Evolutionary conservation across 1,284 basidiomycete genomes (phyloP), one percentile per base, ranked within the genome.

Genomic region (Ustilago hordei): DNA sequence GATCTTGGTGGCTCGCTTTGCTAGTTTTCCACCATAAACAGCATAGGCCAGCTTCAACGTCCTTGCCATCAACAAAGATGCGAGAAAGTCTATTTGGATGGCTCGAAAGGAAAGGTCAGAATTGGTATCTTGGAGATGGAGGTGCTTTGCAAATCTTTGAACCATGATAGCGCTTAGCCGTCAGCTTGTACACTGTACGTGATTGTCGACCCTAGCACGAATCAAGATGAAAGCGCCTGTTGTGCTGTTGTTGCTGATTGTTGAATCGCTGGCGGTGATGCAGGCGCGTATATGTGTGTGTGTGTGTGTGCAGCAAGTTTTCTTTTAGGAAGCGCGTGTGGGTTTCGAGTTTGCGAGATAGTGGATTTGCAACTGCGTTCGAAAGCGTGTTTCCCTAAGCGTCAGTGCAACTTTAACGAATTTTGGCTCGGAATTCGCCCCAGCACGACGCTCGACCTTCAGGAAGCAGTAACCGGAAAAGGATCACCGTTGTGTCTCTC

Each of bases 371-470:
- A 35, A 23, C 19, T 60, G 58, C 31, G 39, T 56, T 48, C 45
- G 45, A 48, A 48, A 48, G 28, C 31, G 31, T 53, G 50, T 53
- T 28, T 28, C 4, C 13, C 13, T 2, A 17, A 41, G 39, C 8
- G 39, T 41, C 13, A 15, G 11, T 41, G 39, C 17, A 17, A 41
- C 12, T 17, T 32, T 28, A 6, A 34, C 12, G n/a, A 54, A 45
- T 52, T 28, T 60, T 52, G 34, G 34, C 57, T 59, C 35, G 47
- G 47, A 59, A 59, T 61, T 62, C 35, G 60, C 53, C 60, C 23
- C 43, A 35, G 60, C 28, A 38, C 43, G 28, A 57, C 28, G 45
- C 38, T 11, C 23, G 23, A 28, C 23, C 4, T 39, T 31, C 31
- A 35, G 45, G 47, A 55, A 63, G 43, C 43, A 50, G 48, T 28